A percentile compares a stretch with the other conserved stretches of the same genome.
Conservation (phyloP, 352 stramenopile species). For the Pythium dissotocum region DNA sequence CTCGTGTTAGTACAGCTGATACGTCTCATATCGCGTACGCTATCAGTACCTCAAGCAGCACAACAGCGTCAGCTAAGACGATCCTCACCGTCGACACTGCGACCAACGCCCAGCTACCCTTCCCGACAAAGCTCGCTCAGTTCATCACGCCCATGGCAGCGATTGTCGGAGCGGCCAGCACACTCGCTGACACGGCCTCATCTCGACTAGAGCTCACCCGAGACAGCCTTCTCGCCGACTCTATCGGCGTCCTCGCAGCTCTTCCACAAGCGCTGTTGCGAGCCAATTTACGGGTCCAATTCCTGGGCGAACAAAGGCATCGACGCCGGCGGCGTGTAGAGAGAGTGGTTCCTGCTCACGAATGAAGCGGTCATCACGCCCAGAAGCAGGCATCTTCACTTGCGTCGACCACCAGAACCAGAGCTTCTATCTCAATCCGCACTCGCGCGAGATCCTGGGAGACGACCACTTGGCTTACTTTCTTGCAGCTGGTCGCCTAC, state of each 20-base stretch:
- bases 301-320: conserved; percentile 64
- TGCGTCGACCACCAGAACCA: conserved; percentile 46
- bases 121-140: conserved; percentile 22
- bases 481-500: conserved; percentile 50
- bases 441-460: conserved; percentile 27
- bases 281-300: conserved; percentile 53
- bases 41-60: no score
- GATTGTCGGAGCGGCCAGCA: no score
- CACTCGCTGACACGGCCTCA: neutral
- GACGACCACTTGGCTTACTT: conserved; percentile 68
- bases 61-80: no score
- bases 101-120: conserved; percentile 7
- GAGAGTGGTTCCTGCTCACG: conserved; percentile 80
- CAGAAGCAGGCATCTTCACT: conserved; percentile 38
- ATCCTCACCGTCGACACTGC: conserved; percentile 4
- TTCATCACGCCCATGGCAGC: conserved; percentile 21
- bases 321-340: conserved; percentile 73
- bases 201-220: conserved; percentile 5
- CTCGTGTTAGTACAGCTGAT: no score
- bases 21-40: no score
- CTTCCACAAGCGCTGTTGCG: neutral
- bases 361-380: conserved; percentile 43
- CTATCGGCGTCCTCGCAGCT: conserved; percentile 5
- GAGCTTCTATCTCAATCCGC: conserved; percentile 49
- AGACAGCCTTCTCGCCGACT: neutral